Evolutionary conservation across 2,329 filamentous ascomycete genomes (phyloP), one percentile per base, ranked within the genome.

Genomic region (Ceratocystis smalleyi): DNA sequence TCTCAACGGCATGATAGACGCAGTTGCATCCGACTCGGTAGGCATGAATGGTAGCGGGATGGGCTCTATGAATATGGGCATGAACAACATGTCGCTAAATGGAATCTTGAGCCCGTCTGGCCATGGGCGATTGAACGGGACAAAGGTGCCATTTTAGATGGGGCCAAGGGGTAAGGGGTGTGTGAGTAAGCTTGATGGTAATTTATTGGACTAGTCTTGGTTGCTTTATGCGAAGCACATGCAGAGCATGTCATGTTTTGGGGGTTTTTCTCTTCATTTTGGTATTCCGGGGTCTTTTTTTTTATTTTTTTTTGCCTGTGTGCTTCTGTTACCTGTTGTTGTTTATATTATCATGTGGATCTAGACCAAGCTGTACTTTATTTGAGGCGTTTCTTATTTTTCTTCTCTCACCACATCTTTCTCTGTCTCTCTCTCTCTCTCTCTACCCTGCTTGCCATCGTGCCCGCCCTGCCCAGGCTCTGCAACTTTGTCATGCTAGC

Each of bases 121-220:
- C 40, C 72, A 72, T 19, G 68, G 74, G 61, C 72, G 74, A 43
- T 69, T 76, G 30, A 75, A 77, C 47, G 74, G 75, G 43, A 69
- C 73, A 64, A 74, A 73, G 69, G 71, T 73, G 66, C 73, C 73
- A 63, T 73, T 75, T 67, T 76, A 71, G 69, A 68, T 47, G 54
- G 32, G 27, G 27, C n/a, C n/a, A n/a, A n/a, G n/a, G n/a, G n/a
- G n/a, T n/a, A 40, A 40, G 35, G 10, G 12, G 12, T 15, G 35
- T 40, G 10, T 40, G 35, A 27, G 54, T 57, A 57, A 35, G 54
- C 32, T 35, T 40, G 35, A 57, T 57, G 54, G 30, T 62, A 30
- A 51, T 35, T 22, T 40, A 19, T n/a, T 62, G 8, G 27, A 45
- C 30, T 60, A 6, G 32, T 60, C 6, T 43, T 60, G 49, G 43